A percentile compares a stretch with the other conserved stretches of the same genome.
Conservation (phyloP, 2,329 filamentous ascomycete species). For the Scedosporium dehoogii region DNA sequence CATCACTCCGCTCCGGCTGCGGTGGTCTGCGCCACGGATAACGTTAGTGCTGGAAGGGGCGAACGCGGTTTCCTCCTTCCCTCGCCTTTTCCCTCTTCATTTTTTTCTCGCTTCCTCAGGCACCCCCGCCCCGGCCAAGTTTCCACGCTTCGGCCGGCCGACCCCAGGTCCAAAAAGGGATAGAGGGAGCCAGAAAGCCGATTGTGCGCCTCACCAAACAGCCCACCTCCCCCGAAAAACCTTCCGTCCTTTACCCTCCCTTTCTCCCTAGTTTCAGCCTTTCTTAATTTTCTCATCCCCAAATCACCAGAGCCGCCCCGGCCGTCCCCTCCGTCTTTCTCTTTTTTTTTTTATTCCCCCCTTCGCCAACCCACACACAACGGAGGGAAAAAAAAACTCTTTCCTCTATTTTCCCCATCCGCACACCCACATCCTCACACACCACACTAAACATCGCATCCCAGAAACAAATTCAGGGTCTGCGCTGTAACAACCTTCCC, state of each 20-base stretch:
- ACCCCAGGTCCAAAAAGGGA: slow-evolving; percentile 3
- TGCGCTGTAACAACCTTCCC: neutral
- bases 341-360: neutral
- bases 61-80: neutral
- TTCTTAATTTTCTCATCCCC: neutral
- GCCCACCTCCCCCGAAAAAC: slow-evolving; percentile 7
- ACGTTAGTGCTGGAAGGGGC: neutral
- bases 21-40: neutral
- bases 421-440: neutral
- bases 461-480: neutral
- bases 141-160: slow-evolving; percentile 5
- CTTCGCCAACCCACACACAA: too few relatives aligned
- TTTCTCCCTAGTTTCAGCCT: slow-evolving; percentile 4
- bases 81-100: neutral
- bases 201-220: slow-evolving; percentile 1
- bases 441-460: neutral
- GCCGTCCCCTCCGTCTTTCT: neutral
- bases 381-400: slow-evolving; percentile 1
- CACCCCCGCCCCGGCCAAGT: slow-evolving; percentile 3
- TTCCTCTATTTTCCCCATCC: neutral
- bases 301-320: neutral
- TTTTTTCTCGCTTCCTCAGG: neutral
- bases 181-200: slow-evolving; percentile 5
- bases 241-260: slow-evolving; percentile 1
- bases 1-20: neutral